Evolutionary conservation across 805 yeast species (phyloP).

Genomic region (Jamesozyma rosinii): DNA sequence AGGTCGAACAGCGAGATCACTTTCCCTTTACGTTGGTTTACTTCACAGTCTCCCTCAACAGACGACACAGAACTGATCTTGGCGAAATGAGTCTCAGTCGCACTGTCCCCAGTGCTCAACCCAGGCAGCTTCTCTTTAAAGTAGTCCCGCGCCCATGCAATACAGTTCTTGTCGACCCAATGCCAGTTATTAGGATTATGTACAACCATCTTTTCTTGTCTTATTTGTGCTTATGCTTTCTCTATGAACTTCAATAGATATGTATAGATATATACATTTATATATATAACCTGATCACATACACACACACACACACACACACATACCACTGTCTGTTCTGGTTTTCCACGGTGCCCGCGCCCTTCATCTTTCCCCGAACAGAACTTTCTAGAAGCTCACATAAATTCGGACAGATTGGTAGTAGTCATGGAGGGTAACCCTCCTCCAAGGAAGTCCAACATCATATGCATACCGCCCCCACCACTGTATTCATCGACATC

Average conservation of each 20-base stretch:
- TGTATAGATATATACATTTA: neutral
- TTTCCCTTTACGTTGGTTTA: conserved; percentile 93
- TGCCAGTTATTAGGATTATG: conserved; percentile 99
- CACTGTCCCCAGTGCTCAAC: conserved; percentile 27
- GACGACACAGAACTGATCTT: conserved; percentile 31
- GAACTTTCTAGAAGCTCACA: conserved; percentile 10
- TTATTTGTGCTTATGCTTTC: neutral
- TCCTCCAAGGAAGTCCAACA: conserved; percentile 80
- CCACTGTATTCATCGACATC: conserved; percentile 92
- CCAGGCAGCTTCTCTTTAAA: conserved; percentile 55
- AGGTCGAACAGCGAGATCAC: conserved; percentile 86
- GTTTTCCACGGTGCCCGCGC: too few species aligned
- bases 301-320: neutral
- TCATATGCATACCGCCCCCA: conserved; percentile 88
- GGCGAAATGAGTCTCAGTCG: conserved; percentile 23
- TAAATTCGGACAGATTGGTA: conserved; percentile 31
- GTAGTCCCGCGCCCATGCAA: conserved; percentile 79
- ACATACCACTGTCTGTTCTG: neutral
- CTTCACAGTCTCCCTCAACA: conserved; percentile 93
- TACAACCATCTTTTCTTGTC: conserved; percentile 57
- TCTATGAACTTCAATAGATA: neutral
- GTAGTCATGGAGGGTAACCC: conserved; percentile 42
- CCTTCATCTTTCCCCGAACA: too few species aligned
- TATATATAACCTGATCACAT: neutral
- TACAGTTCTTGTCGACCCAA: conserved; percentile 97